Base-by-base conservation (phyloP, 129 eudicot genomes). In the Silybum marianum region DNA sequence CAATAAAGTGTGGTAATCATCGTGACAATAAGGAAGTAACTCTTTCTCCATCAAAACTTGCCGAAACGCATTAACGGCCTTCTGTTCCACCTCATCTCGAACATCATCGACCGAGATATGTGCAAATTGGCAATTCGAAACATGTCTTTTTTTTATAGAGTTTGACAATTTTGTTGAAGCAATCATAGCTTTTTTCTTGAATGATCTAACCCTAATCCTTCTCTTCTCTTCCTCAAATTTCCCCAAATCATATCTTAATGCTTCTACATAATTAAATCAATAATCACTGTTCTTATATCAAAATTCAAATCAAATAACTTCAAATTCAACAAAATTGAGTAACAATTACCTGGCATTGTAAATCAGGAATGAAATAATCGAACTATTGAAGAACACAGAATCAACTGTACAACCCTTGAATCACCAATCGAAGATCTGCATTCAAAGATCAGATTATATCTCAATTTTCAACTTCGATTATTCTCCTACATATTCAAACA, bases 1-100 rank as follows among this genome's bases (percentile, higher is more conserved):
- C 82, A 91, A 83, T 87, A 91, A 77, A 25, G 89, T 89, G 77
- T 91, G 97, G 77, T 89, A 89, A 79, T 91, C 97, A 91, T 89
- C 91, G 34, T 83, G 91, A n/a, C 73, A 85, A 71, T 78, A 72
- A 16, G 87, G 91, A 82, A 91, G 90, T 86, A 89, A 48, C 71
- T 84, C 93, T 78, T 84, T 89, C 48, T 89, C 90, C 24, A 89
- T 78, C 82, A 91, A 71, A 14, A 77, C 44, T 71, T 77, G 88
- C 7, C 91, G 91, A 72, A 91, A 84, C 4, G 81, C 87, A 82
- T 89, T 84, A 39, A 89, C 93, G 0, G 89, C 86, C 44, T 82
- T 87, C 76, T 81, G 91, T 81, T 91, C 97, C 77, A 87, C 83
- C 85, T 84, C 93, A 60, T 91, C 90, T 69, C 85, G 89, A 60